These are phyloP conservation scores for Phytophthora agathidicida DNA, from an alignment of 352 stramenopile species.

Conservation along the genomic window DNA sequence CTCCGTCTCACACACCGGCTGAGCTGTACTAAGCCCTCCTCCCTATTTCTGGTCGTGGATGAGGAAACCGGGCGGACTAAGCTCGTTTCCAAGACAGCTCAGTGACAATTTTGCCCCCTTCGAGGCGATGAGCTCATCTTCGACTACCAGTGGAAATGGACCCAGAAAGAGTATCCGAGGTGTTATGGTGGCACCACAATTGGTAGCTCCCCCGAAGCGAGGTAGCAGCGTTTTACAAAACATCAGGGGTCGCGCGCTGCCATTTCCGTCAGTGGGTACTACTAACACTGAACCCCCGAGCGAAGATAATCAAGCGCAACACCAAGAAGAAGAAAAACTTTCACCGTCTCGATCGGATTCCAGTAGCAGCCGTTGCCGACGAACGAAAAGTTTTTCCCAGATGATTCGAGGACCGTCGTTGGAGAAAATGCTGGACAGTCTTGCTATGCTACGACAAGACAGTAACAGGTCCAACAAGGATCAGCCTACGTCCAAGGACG, in stretches of 20 bases:
- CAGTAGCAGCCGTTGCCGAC: too few species aligned
- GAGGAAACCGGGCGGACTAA: slow-evolving; percentile 6
- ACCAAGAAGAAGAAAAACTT: neutral
- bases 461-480: slow-evolving; percentile 7
- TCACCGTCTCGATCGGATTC: neutral
- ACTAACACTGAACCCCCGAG: neutral
- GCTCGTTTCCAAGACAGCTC: neutral
- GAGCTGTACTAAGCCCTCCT: too few species aligned
- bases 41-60: slow-evolving; percentile 9
- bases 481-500: neutral
- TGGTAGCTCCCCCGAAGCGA: slow-evolving; percentile 5
- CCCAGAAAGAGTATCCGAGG: slow-evolving; percentile 17
- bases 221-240: slow-evolving; percentile 29
- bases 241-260: slow-evolving; percentile 7
- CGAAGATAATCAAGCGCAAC: neutral
- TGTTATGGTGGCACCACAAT: slow-evolving; percentile 18
- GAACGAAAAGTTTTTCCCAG: slow-evolving; percentile 20
- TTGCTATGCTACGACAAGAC: slow-evolving; percentile 9
- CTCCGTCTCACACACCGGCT: neutral
- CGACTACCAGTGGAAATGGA: neutral
- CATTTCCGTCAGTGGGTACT: too few species aligned
- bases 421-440: slow-evolving; percentile 11
- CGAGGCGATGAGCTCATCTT: neutral
- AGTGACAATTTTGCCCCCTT: slow-evolving; percentile 1
- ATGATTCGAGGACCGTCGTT: slow-evolving; percentile 11